phyloP scores from a whole-genome alignment of 768 basidiomycete genomes.

The Boletus pseudo-olivaceus region DNA sequence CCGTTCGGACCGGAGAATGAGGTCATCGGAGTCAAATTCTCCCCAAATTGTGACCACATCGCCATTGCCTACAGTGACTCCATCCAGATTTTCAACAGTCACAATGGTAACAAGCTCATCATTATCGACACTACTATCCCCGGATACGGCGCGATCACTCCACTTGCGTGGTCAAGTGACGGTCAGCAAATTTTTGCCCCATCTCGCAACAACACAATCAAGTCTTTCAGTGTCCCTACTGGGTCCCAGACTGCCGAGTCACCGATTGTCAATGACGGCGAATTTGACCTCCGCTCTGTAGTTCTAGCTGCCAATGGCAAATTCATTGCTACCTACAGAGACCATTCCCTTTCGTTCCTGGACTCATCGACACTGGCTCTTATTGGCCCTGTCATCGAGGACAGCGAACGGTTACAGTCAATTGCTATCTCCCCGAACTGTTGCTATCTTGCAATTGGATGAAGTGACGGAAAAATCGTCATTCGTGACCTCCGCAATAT shows the following conservation, averaged over 20 bases:
- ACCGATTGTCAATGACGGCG: rapidly evolving
- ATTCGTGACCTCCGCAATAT: not conserved
- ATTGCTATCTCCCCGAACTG: not conserved
- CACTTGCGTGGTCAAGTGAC: not conserved
- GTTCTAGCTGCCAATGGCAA: not conserved
- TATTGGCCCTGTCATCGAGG: not conserved
- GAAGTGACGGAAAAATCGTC: not conserved
- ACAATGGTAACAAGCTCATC: not conserved
- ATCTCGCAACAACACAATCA: not conserved
- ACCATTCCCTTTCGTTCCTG: not conserved
- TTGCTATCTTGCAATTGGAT: not conserved
- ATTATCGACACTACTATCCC: not conserved
- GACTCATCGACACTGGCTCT: not conserved
- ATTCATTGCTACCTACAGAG: not conserved
- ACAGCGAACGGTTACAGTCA: not conserved
- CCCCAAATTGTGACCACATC: not conserved
- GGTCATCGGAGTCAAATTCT: not conserved
- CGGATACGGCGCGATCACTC: not conserved
- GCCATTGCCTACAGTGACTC: not conserved
- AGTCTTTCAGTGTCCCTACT: not conserved
- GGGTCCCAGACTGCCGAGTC: not conserved
- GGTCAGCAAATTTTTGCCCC: not conserved
- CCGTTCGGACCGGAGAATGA: no score
- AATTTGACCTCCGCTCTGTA: not conserved
- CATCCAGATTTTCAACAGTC: not conserved